These are phyloP conservation scores for Glycine latifolia DNA, from an alignment of 306 rosid genomes.

Conservation along the genomic window DNA sequence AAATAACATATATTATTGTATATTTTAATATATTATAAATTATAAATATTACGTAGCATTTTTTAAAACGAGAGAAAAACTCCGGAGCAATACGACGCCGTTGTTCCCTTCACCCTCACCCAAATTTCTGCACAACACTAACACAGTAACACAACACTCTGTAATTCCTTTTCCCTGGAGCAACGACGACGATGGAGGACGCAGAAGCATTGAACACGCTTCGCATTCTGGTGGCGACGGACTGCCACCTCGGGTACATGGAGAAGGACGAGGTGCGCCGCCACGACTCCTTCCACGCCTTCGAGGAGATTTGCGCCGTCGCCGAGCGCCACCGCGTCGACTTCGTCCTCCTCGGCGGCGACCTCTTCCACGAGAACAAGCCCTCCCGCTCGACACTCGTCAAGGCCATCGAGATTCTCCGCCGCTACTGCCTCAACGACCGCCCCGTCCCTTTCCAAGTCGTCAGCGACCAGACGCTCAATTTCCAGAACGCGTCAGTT, in stretches of 20 bases:
- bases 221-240: slow-evolving; percentile 91
- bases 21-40: too few relatives aligned
- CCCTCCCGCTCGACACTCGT: slow-evolving; percentile 91
- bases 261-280: slow-evolving; percentile 97
- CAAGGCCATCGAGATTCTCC: slow-evolving; percentile 88
- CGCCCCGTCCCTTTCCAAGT: slow-evolving; percentile 90
- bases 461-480: slow-evolving; percentile 95
- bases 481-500: slow-evolving; percentile 75
- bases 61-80: too few relatives aligned
- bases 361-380: slow-evolving; percentile 96
- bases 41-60: too few relatives aligned
- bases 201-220: slow-evolving; percentile 57
- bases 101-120: background rate
- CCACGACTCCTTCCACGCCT: slow-evolving; percentile 90
- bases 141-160: background rate
- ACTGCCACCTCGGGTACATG: slow-evolving; percentile 95
- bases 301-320: slow-evolving; percentile 90
- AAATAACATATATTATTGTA: too few relatives aligned
- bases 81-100: slow-evolving; percentile 2
- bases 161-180: background rate
- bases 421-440: slow-evolving; percentile 86
- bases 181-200: slow-evolving; percentile 55
- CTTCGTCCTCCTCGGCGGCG: slow-evolving; percentile 87
- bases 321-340: slow-evolving; percentile 71
- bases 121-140: background rate